phyloP scores from a whole-genome alignment of 306 rosid genomes.

The Quercus agrifolia region DNA sequence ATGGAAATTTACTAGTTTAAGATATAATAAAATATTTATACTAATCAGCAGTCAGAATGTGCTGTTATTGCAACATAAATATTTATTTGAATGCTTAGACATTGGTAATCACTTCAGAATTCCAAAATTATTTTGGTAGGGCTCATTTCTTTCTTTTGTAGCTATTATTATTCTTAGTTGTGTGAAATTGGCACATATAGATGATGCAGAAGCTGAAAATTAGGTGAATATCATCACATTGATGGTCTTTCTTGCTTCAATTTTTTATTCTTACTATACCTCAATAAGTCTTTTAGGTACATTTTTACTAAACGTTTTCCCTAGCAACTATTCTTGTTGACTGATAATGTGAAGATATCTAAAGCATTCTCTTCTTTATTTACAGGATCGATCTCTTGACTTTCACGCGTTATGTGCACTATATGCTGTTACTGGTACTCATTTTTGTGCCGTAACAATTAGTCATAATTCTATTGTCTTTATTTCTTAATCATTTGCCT shows the following conservation, averaged over 20 bases:
- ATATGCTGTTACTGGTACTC: slow-evolving; percentile 91
- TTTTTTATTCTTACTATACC: neutral
- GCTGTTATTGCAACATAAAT: no score
- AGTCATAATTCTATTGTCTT: slow-evolving; percentile 12
- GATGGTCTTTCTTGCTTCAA: neutral
- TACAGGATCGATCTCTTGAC: slow-evolving; percentile 98
- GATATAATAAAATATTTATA: no score
- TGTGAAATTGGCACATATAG: neutral
- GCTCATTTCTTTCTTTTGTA: no score
- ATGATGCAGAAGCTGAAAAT: neutral
- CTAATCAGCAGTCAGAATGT: no score
- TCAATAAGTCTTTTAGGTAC: neutral
- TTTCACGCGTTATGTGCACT: slow-evolving; percentile 96
- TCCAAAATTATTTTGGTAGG: no score
- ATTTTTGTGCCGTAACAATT: slow-evolving; percentile 29
- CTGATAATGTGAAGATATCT: slow-evolving; percentile 29
- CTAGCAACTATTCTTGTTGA: neutral
- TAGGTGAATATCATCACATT: neutral
- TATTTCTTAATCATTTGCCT: neutral
- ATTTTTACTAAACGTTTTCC: neutral
- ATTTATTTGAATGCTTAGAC: no score
- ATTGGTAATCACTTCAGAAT: no score
- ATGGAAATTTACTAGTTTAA: no score
- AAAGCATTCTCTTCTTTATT: slow-evolving; percentile 36
- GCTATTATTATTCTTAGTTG: no score